Evolutionary conservation across 371 early-diverging fungal species (phyloP).

Genomic region (Syncephalis fuscata): DNA sequence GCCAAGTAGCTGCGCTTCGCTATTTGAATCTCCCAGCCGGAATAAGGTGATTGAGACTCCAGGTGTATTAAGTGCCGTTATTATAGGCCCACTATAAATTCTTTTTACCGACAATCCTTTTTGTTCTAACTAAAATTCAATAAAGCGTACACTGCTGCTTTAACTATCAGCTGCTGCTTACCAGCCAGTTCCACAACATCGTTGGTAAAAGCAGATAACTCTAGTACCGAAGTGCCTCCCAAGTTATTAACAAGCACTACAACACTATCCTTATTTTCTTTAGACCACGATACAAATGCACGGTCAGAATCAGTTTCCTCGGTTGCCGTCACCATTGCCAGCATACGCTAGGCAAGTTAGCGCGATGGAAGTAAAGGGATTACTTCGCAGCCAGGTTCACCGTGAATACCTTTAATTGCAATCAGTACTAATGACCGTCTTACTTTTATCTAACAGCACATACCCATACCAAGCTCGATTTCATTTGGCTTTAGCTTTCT

Average conservation of each 20-base stretch:
- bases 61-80: slow-evolving; percentile 65
- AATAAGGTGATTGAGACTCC: slow-evolving; percentile 28
- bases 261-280: slow-evolving; percentile 8
- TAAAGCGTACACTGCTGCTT: slow-evolving; percentile 6
- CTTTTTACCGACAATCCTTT: slow-evolving; percentile 24
- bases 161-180: neutral
- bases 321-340: slow-evolving; percentile 31
- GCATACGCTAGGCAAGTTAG: slow-evolving; percentile 25
- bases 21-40: too few species aligned
- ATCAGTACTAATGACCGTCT: neutral
- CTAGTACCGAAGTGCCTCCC: slow-evolving; percentile 52
- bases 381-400: slow-evolving; percentile 52
- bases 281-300: too few species aligned
- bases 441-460: slow-evolving; percentile 3
- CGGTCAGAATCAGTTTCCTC: slow-evolving; percentile 16
- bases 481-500: slow-evolving; percentile 23
- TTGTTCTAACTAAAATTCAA: neutral
- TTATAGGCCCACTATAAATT: slow-evolving; percentile 40
- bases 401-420: slow-evolving; percentile 18
- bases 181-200: slow-evolving; percentile 27
- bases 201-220: slow-evolving; percentile 44
- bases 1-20: too few species aligned
- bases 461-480: slow-evolving; percentile 62
- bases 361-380: slow-evolving; percentile 22
- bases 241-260: slow-evolving; percentile 62